Base-by-base conservation (phyloP, 805 yeast genomes). In the Metschnikowia matae region DNA sequence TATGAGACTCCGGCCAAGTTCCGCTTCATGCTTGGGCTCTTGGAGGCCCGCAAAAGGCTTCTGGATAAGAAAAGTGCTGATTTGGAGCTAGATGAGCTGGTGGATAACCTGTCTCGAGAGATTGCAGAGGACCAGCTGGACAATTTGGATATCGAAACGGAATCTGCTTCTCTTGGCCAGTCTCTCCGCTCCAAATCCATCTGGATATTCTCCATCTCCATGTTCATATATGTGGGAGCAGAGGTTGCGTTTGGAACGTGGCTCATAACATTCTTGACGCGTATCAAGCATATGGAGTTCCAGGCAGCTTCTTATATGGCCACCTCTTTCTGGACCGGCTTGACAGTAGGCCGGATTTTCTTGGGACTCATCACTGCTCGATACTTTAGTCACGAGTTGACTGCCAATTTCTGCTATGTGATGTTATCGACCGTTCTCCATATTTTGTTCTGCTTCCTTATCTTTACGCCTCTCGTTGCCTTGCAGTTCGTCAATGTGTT, bases 341-440 rank as follows among this genome's bases (percentile, higher is more conserved):
- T 80, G 59, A 80, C 82, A 1, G 46, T 62, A 3, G 84, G 84
- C 4, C 64, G 84, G 49, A 64, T 75, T 3, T 57, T 62, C 2
- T 58, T 79, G 26, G 85, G 85, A 1, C 80, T 81, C 60, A 78
- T 74, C 7, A 81, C 85, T 0, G 81, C 78, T 1, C 67, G 70
- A 47, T 68, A 57, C 46, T 82, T 81, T 56, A 60, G 53, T 17
- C 76, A 69, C 55, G 85, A 79, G 58, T 71, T 75, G 40, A 58
- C 56, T 13, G 82, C 81, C 2, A 74, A 78, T 54, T 59, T 71
- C 18, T 47, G 65, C 1, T 79, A 75, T 54, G 70, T 74, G 17
- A 48, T 55, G 4, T 46, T 68, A 17, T 62, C 78, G 2, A 54
- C 63, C 14, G 47, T 50, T 3, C 73, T 74, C 3, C 67, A 61